phyloP scores from a whole-genome alignment of 352 stramenopile genomes.

The Globisporangium polare region DNA sequence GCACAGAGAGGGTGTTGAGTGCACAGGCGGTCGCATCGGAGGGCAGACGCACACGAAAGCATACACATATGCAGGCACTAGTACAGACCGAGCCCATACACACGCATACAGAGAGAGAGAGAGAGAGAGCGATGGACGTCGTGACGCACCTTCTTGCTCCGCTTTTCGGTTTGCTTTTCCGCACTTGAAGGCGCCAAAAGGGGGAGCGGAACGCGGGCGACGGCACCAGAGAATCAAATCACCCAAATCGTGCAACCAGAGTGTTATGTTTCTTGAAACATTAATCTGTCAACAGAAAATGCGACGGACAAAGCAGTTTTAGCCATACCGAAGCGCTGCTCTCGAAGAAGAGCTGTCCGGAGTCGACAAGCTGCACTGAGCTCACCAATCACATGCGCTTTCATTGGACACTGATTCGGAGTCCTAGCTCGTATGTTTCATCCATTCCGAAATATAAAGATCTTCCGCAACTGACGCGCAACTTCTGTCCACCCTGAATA shows the following conservation, averaged over 20 bases:
- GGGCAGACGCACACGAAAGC: not conserved
- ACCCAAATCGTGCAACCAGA: not conserved
- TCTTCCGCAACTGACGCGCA: not conserved
- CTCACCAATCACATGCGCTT: not conserved
- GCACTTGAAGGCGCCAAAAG: constrained; percentile 7
- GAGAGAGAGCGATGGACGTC: not conserved
- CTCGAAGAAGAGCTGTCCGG: not conserved
- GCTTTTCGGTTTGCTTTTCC: not conserved
- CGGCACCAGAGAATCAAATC: constrained; percentile 3
- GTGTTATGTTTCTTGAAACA: not conserved
- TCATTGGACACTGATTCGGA: not conserved
- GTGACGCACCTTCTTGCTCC: not conserved
- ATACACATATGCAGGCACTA: not conserved
- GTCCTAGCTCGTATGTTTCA: not conserved
- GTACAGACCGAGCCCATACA: not conserved
- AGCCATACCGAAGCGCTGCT: not conserved
- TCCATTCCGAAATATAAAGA: not conserved
- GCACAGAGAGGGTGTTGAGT: not conserved
- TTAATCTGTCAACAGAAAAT: not conserved
- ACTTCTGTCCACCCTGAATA: not conserved
- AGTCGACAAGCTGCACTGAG: no score
- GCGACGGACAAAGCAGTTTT: no score
- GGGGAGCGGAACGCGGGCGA: not conserved
- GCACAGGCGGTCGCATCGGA: not conserved
- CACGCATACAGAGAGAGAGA: not conserved